Evolutionary conservation across 1,284 basidiomycete genomes (phyloP), one percentile per base, ranked within the genome.

Genomic region (Marasmius sp.): DNA sequence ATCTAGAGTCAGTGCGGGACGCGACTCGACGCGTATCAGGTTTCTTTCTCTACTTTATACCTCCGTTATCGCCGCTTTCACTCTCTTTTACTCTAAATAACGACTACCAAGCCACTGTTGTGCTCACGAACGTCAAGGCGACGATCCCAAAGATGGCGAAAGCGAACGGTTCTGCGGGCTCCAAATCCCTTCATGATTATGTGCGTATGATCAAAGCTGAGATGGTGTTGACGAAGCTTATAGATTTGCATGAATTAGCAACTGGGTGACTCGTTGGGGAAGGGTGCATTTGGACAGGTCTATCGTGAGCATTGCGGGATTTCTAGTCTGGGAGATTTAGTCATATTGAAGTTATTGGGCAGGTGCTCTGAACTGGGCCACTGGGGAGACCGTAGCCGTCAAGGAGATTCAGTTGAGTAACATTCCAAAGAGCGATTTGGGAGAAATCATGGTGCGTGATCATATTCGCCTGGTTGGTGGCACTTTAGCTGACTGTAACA

Each of bases 301-400:
- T 98, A 95, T 75, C 91, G 94, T 89, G 81, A 77, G 86, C 85
- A 47, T 57, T 39, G 54, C 51, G 27, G 27, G 18, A 51, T 10
- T 41, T 12, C 18, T 9, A 33, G 8, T 33, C 48, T 11, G 57
- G 36, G 52, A 3, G 51, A 51, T 10, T 27, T 45, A n/a, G 36
- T 43, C 50, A 48, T 51, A 45, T 51, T 27, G 12, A 62, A 45
- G 50, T 54, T 56, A 39, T 65, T 60, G 27, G 14, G 34, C 67
- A 94, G 92, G 94, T 70, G 94, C 94, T 38, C 83, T 99, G 73
- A 98, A 98, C 73, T 98, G 94, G 89, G 91, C 91, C 41, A 97
- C 94, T 27, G 96, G 96, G 53, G 95, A 97, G 79, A 96, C 95
- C 1, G 95, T 97, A 38, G 95, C 95, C 7, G 91, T 96, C 72